Evolutionary conservation across 2,329 filamentous ascomycete species (phyloP).

Genomic region (Fusarium caatingaense): DNA sequence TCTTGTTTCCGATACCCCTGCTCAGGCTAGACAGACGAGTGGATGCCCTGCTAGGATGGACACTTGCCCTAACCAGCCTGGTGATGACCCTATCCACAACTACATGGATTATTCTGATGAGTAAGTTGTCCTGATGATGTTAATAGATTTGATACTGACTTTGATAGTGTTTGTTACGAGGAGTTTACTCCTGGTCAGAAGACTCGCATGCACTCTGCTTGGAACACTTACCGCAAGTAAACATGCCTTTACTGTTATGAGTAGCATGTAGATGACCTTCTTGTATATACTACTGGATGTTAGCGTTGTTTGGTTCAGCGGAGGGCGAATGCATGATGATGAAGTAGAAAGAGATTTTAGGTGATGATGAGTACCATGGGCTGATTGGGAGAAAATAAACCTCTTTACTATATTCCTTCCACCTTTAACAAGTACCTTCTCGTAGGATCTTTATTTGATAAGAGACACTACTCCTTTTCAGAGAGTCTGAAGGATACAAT

Average conservation of each 20-base stretch:
- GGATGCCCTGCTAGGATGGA: constrained; percentile 53
- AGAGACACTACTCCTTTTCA: too few relatives aligned
- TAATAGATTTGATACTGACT: accelerated
- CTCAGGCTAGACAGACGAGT: constrained; percentile 47
- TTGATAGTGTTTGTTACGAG: constrained; percentile 37
- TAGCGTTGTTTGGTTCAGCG: not conserved
- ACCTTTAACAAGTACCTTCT: too few relatives aligned
- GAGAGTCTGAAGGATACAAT: too few relatives aligned
- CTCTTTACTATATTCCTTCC: too few relatives aligned
- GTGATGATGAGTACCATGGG: too few relatives aligned
- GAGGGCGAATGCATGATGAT: not conserved
- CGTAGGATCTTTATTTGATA: too few relatives aligned
- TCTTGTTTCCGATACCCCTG: constrained; percentile 55
- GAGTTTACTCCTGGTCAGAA: constrained; percentile 41
- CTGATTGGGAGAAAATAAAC: too few relatives aligned
- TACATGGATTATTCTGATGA: constrained; percentile 58
- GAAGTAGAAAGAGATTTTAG: accelerated
- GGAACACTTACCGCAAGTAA: constrained; percentile 34
- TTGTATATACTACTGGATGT: not conserved
- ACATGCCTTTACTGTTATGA: accelerated
- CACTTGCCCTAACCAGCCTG: constrained; percentile 49
- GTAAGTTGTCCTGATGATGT: constrained; percentile 31
- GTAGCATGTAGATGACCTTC: not conserved
- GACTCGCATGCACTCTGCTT: constrained; percentile 39
- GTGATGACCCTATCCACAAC: constrained; percentile 52